A percentile compares a stretch with the other conserved stretches of the same genome.
These are phyloP conservation scores for Adansonia digitata DNA, from an alignment of 345 rosid species.

Conservation along the genomic window DNA sequence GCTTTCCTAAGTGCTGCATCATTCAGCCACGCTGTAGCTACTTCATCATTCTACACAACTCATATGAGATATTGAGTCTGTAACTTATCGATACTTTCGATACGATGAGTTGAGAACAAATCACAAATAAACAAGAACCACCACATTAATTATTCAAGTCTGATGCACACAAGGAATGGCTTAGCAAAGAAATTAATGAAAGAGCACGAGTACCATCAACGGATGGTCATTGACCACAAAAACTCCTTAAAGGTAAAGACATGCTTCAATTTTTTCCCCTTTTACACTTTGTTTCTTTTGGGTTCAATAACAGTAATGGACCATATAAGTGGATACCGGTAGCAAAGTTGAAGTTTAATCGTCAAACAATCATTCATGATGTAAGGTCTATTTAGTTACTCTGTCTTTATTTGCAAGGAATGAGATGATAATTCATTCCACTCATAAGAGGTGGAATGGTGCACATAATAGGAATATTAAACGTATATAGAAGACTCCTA, in stretches of 20 bases:
- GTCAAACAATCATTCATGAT: background rate
- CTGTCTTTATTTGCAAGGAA: background rate
- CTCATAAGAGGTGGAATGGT: background rate
- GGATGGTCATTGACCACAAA: background rate
- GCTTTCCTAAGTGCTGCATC: constrained; percentile 63
- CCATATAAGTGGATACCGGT: background rate
- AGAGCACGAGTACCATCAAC: background rate
- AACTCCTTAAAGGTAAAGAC: background rate
- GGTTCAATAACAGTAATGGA: background rate
- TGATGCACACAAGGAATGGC: background rate
- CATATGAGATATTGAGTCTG: background rate
- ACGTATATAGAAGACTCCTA: background rate
- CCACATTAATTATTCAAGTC: background rate
- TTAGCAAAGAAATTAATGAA: background rate
- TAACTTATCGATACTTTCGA: background rate
- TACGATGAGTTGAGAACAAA: background rate
- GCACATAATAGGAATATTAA: background rate
- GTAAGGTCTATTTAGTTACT: background rate
- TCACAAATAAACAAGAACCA: background rate
- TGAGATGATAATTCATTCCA: background rate
- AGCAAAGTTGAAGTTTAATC: background rate
- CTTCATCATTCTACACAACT: constrained; percentile 58
- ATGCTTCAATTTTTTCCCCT: background rate
- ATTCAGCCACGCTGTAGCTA: constrained; percentile 77
- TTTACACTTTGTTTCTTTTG: background rate